Percentiles rank a stretch among this genome's conserved stretches.
Evolutionary conservation across 306 rosid genomes (phyloP).

Genomic region (Vigna radiata): DNA sequence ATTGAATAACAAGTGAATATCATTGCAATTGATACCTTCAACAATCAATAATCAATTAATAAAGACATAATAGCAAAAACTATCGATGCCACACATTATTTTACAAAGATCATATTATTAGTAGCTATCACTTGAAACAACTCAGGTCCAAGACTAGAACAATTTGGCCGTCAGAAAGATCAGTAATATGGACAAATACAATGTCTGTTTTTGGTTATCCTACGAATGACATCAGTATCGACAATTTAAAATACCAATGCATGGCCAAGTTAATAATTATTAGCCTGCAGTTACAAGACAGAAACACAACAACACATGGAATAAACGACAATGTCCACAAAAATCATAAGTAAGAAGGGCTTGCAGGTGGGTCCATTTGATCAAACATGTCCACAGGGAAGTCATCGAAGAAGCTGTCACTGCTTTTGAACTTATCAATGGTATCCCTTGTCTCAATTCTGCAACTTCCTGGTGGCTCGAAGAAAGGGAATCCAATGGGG

Average conservation of each 20-base stretch:
- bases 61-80: not conserved
- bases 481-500: slow-evolving; percentile 49
- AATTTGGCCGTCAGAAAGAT: slow-evolving; percentile 18
- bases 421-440: slow-evolving; percentile 37
- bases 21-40: not conserved
- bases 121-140: not conserved
- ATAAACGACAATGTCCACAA: not conserved
- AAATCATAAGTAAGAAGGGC: slow-evolving; percentile 51
- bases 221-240: slow-evolving; percentile 30
- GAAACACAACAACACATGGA: slow-evolving; percentile 28
- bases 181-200: slow-evolving; percentile 33
- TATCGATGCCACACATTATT: not conserved
- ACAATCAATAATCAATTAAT: not conserved
- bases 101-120: not conserved
- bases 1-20: not conserved
- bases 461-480: slow-evolving; percentile 55
- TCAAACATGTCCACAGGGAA: slow-evolving; percentile 77
- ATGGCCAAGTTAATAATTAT: not conserved
- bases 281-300: slow-evolving; percentile 5
- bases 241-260: slow-evolving; percentile 15
- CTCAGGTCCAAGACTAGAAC: not conserved
- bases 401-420: slow-evolving; percentile 71
- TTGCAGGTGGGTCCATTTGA: slow-evolving; percentile 56
- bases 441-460: slow-evolving; percentile 47
- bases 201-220: slow-evolving; percentile 21